phyloP scores from a whole-genome alignment of 129 eudicot species.

The Cynara cardunculus region DNA sequence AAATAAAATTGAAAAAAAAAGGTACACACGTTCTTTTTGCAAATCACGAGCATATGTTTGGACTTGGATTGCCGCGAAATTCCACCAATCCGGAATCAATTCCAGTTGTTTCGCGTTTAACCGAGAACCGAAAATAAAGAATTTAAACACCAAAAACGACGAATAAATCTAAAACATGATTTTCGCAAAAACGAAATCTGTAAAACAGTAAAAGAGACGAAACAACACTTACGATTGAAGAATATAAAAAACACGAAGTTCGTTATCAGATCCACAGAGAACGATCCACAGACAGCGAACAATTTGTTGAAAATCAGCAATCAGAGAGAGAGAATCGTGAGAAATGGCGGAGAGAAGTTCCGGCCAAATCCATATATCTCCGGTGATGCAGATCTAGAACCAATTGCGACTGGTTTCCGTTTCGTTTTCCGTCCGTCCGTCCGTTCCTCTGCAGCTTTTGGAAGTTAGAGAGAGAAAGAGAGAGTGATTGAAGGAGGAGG shows the following conservation, averaged over 20 bases:
- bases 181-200: neutral
- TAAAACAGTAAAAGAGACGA: neutral
- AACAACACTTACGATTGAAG: conserved; percentile 17
- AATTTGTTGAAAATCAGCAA: conserved; percentile 2
- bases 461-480: neutral
- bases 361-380: neutral
- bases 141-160: conserved; percentile 3
- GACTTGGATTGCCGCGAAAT: conserved; percentile 20
- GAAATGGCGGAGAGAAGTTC: conserved; percentile 1
- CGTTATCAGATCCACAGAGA: conserved; percentile 26
- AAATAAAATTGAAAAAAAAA: neutral
- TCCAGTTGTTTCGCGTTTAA: conserved; percentile 11
- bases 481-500: neutral
- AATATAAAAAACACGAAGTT: neutral
- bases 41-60: conserved; percentile 18
- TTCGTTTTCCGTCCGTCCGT: neutral
- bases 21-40: conserved; percentile 7
- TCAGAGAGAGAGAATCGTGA: neutral
- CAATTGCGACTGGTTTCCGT: neutral
- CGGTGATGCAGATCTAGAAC: conserved; percentile 20
- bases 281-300: no score
- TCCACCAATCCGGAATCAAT: conserved; percentile 9
- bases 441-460: neutral
- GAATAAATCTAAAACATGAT: neutral
- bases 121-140: neutral